phyloP scores from a whole-genome alignment of 768 basidiomycete genomes.

The Pleurotus tuber-regium region DNA sequence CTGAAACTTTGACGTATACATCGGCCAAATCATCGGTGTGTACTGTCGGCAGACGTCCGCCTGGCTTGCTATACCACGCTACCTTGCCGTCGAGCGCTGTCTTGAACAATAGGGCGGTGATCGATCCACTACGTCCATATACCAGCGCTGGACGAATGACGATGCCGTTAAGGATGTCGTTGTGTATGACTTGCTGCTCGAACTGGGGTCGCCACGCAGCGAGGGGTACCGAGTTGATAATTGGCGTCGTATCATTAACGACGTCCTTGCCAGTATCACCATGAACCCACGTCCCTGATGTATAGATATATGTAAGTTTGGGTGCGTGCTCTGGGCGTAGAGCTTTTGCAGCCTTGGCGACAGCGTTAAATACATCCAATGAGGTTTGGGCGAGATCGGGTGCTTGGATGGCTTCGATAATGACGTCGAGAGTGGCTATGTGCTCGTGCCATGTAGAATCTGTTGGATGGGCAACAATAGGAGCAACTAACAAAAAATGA shows the following conservation, averaged over 20 bases:
- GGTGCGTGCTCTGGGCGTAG: constrained; percentile 28
- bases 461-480: constrained; percentile 27
- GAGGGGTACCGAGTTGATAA: constrained; percentile 20
- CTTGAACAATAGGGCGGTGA: constrained; percentile 31
- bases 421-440: constrained; percentile 28
- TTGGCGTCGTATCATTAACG: constrained; percentile 33
- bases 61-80: constrained; percentile 31
- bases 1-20: constrained; percentile 36
- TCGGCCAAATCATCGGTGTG: constrained; percentile 48
- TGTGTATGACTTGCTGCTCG: constrained; percentile 29
- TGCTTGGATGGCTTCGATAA: constrained; percentile 31
- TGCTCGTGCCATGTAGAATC: constrained; percentile 23
- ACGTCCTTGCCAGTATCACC: constrained; percentile 30
- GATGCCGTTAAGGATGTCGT: constrained; percentile 35
- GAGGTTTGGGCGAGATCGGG: constrained; percentile 17
- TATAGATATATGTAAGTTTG: constrained; percentile 43
- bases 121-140: constrained; percentile 39
- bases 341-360: constrained; percentile 19
- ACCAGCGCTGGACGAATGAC: constrained; percentile 43
- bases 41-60: constrained; percentile 27
- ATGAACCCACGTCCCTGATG: constrained; percentile 44
- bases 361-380: constrained; percentile 19
- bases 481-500: constrained; percentile 39
- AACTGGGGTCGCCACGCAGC: constrained; percentile 30
- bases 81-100: constrained; percentile 28